These are phyloP conservation scores for Solanum rostratum DNA, from an alignment of 257 asterid species.

Conservation along the genomic window DNA sequence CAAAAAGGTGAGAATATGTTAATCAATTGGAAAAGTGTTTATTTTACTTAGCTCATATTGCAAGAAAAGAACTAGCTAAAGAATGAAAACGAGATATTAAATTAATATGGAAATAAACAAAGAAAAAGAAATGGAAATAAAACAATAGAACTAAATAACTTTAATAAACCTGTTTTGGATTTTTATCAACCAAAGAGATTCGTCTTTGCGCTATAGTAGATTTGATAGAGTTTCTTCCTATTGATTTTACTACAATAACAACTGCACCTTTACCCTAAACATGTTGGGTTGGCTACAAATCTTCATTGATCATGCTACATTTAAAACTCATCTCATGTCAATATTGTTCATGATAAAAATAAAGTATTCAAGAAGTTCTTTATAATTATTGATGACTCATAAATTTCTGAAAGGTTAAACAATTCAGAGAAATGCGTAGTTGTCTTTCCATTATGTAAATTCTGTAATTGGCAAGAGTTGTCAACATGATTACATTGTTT, in stretches of 20 bases:
- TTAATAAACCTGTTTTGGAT: background rate
- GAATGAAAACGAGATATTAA: background rate
- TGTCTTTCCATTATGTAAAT: background rate
- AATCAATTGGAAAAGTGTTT: background rate
- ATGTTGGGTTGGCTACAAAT: background rate
- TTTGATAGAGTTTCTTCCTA: background rate
- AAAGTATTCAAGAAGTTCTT: background rate
- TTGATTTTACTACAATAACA: background rate
- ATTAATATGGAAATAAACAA: background rate
- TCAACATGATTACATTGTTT: background rate
- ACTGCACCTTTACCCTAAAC: background rate
- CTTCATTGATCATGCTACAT: background rate
- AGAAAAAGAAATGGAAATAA: background rate
- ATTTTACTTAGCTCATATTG: background rate
- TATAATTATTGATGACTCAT: no score
- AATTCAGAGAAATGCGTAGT: background rate
- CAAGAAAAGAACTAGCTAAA: background rate
- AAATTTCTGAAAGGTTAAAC: background rate
- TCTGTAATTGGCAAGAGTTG: background rate
- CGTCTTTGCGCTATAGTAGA: background rate
- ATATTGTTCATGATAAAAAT: background rate
- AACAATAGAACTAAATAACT: background rate
- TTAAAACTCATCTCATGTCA: background rate
- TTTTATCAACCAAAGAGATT: background rate
- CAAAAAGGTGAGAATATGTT: slow-evolving; percentile 19